Base-by-base conservation (phyloP, 805 yeast species). In the Kodamaea leandrae region DNA sequence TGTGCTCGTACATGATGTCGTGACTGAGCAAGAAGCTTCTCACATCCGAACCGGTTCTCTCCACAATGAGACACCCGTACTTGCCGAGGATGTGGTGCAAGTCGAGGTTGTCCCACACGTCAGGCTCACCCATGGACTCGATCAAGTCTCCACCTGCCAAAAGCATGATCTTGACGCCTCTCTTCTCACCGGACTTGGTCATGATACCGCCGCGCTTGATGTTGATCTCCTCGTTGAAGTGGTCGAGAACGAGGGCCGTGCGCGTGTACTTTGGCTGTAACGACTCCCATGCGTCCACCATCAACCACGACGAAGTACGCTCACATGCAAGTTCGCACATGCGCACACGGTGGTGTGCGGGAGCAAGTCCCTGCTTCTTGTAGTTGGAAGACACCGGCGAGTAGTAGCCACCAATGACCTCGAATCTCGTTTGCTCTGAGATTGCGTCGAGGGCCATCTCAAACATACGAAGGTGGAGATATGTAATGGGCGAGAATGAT, bases 201-300 rank as follows among this genome's bases (percentile, higher is more conserved):
- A 63, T 55, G 12, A 93, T 80, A 12, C 99, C 99, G 15, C 95
- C 90, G 43, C 96, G 71, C 58, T 85, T 86, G 45, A 89, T 80
- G 60, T 93, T 93, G 49, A 93, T 84, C 56, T 93, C 99, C 55
- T 90, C 87, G 63, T 93, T 91, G 66, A 93, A 93, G 63, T 93
- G 99, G 60, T 93, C 99, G 57, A 93, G 73, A 4, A 93, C 99
- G 41, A 88, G 76, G 2, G 98, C 97, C 0, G 99, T 93, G 51
- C 99, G 76, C 19, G 96, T 88, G 61, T 93, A 93, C 34, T 80
- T 75, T 1, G 86, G 86, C 63, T 93, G 99, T 45, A 93, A 71
- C 3, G 95, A 83, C 66, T 93, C 99, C 99, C 99, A 93, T 1
- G 98, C 97, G 61, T 93, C 99, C 20, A 93, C 99, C 99, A 93